These are phyloP conservation scores for Xenosphaeropsis pyriputrescens DNA, from an alignment of 2,329 filamentous ascomycete species.

Conservation along the genomic window DNA sequence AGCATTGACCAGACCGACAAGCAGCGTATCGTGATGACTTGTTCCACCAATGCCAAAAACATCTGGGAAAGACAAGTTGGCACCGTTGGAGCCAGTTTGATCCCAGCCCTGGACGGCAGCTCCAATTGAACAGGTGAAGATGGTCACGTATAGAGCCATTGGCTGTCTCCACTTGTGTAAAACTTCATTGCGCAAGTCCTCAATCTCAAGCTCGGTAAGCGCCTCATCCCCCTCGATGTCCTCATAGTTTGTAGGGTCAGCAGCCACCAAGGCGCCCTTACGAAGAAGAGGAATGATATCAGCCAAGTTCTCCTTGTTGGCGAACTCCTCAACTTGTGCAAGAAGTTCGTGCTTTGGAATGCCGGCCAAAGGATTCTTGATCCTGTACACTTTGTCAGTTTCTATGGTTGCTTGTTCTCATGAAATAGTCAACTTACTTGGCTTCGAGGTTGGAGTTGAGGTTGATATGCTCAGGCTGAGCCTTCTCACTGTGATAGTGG, in stretches of 20 bases:
- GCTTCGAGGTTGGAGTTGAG: not conserved
- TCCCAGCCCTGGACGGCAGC: constrained; percentile 62
- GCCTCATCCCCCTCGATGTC: constrained; percentile 28
- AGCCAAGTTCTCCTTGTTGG: constrained; percentile 38
- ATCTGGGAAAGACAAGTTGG: constrained; percentile 41
- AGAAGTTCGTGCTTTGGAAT: constrained; percentile 34
- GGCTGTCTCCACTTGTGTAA: constrained; percentile 58
- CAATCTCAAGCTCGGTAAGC: not conserved
- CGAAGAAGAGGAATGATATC: constrained; percentile 43
- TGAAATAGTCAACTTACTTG: not conserved
- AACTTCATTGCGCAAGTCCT: constrained; percentile 41
- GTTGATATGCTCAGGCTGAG: constrained; percentile 1
- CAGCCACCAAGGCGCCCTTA: constrained; percentile 61
- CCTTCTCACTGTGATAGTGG: not conserved
- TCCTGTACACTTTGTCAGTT: not conserved
- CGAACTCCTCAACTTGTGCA: constrained; percentile 44
- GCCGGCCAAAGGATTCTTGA: constrained; percentile 40
- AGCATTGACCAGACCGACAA: constrained; percentile 46
- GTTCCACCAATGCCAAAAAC: constrained; percentile 23
- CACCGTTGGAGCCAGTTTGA: constrained; percentile 55
- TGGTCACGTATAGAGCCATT: constrained; percentile 38
- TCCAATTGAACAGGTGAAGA: constrained; percentile 48
- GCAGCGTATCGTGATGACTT: constrained; percentile 22
- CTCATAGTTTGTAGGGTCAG: constrained; percentile 43
- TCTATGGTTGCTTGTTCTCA: not conserved